Percentiles rank a stretch among this genome's conserved stretches.
phyloP scores from a whole-genome alignment of 768 basidiomycete species.

The Hebeloma cylindrosporum region DNA sequence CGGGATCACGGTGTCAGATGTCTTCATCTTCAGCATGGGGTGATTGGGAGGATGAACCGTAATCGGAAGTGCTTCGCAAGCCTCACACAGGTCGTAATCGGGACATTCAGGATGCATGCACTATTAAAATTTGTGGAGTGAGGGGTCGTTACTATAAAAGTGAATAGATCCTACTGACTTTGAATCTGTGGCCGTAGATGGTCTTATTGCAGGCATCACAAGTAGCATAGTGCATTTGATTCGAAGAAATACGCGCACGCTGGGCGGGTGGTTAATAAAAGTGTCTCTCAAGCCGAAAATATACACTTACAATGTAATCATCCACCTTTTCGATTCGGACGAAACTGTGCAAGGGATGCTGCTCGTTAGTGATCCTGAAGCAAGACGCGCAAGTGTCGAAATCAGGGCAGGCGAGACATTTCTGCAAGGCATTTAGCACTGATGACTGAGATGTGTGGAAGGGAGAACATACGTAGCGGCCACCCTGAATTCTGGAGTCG shows the following conservation, averaged over 20 bases:
- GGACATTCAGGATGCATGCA: conserved; percentile 79
- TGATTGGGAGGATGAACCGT: conserved; percentile 71
- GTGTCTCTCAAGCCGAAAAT: not conserved
- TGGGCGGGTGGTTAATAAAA: conserved; percentile 14
- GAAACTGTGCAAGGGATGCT: conserved; percentile 79
- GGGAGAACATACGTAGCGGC: conserved; percentile 61
- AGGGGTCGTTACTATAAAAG: not conserved
- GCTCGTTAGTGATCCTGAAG: conserved; percentile 68
- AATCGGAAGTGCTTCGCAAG: conserved; percentile 81
- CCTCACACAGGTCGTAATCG: conserved; percentile 79
- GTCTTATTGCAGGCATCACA: conserved; percentile 59
- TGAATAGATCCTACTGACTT: conserved; percentile 42
- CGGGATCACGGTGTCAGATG: conserved; percentile 42
- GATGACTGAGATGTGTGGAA: not conserved
- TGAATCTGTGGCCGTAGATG: conserved; percentile 70
- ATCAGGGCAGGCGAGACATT: conserved; percentile 82
- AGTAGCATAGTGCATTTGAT: conserved; percentile 49
- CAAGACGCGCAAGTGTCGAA: conserved; percentile 76
- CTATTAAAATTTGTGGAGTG: conserved; percentile 31
- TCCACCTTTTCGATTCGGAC: conserved; percentile 54
- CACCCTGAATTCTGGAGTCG: conserved; percentile 65
- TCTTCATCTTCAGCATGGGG: conserved; percentile 73
- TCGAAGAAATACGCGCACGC: conserved; percentile 20
- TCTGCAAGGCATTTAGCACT: conserved; percentile 40
- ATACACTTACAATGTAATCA: conserved; percentile 55